These are phyloP conservation scores for Penicillium sp. DNA, from an alignment of 2,329 filamentous ascomycete species.

Conservation along the genomic window DNA sequence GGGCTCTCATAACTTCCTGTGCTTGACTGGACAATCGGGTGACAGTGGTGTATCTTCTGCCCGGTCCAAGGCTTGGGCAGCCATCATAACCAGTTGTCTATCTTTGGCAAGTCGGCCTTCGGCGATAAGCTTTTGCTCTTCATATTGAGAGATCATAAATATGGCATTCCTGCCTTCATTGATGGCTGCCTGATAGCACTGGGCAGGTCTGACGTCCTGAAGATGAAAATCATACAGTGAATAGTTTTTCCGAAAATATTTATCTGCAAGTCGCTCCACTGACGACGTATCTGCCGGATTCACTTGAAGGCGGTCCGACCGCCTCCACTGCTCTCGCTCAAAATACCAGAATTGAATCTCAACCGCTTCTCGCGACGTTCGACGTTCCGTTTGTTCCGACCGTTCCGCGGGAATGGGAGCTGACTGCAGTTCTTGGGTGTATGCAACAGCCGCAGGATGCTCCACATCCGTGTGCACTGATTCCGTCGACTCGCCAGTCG, in stretches of 20 bases:
- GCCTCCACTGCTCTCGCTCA: slow-evolving; percentile 13
- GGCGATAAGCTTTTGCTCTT: slow-evolving; percentile 1
- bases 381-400: neutral
- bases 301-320: slow-evolving; percentile 8
- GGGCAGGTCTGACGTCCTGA: slow-evolving; percentile 5
- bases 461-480: neutral
- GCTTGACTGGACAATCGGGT: neutral
- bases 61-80: slow-evolving; percentile 1
- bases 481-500: neutral
- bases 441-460: neutral
- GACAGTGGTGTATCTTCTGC: neutral
- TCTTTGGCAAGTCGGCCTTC: slow-evolving; percentile 5
- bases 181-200: slow-evolving; percentile 10
- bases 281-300: slow-evolving; percentile 10
- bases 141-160: slow-evolving; percentile 2
- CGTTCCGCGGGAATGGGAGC: neutral
- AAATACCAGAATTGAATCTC: slow-evolving; percentile 12
- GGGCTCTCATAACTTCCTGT: slow-evolving; percentile 2
- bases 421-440: neutral
- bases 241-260: slow-evolving; percentile 16
- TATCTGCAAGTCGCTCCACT: slow-evolving; percentile 10
- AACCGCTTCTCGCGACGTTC: neutral
- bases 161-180: slow-evolving; percentile 1
- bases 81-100: slow-evolving; percentile 2
- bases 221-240: slow-evolving; percentile 13